phyloP scores from a whole-genome alignment of 192 early-diverging fungal genomes.

The Mycoemilia scoparia region DNA sequence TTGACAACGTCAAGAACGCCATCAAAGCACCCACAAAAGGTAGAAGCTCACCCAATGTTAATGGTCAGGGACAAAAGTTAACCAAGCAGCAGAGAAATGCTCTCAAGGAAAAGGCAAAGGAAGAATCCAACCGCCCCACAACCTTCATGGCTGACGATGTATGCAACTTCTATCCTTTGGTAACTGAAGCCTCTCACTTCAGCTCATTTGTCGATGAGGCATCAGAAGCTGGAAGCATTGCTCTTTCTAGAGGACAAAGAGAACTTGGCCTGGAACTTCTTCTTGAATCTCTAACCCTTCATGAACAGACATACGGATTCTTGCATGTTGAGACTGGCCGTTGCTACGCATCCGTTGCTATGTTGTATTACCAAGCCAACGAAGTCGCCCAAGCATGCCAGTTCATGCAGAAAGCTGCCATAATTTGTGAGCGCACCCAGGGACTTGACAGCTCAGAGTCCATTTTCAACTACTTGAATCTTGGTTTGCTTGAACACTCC shows the following conservation, averaged over 20 bases:
- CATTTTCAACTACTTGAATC: slow-evolving; percentile 73
- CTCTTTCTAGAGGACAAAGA: slow-evolving; percentile 58
- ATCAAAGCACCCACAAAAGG: slow-evolving; percentile 1
- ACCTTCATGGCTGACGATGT: slow-evolving; percentile 11
- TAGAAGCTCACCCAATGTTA: no score
- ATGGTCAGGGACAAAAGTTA: slow-evolving; percentile 20
- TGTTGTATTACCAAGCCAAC: slow-evolving; percentile 61
- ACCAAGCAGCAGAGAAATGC: slow-evolving; percentile 36
- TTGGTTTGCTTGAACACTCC: slow-evolving; percentile 79
- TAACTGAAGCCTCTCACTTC: slow-evolving; percentile 21
- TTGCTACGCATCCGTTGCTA: slow-evolving; percentile 62
- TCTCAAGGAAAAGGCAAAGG: slow-evolving; percentile 26
- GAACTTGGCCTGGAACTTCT: slow-evolving; percentile 66
- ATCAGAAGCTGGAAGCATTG: slow-evolving; percentile 66
- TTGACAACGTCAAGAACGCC: slow-evolving; percentile 20
- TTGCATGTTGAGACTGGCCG: slow-evolving; percentile 80
- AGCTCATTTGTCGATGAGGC: slow-evolving; percentile 74
- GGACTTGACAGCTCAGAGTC: slow-evolving; percentile 80
- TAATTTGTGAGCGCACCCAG: slow-evolving; percentile 64
- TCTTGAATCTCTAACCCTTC: slow-evolving; percentile 62
- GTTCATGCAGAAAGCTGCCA: slow-evolving; percentile 55
- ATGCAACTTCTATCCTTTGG: slow-evolving; percentile 15
- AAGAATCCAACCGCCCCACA: slow-evolving; percentile 6
- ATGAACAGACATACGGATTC: slow-evolving; percentile 87
- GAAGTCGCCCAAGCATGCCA: slow-evolving; percentile 42